Evolutionary conservation across 495 filamentous ascomycete species (phyloP).

Genomic region (Pseudomonodictys pantanalensis): DNA sequence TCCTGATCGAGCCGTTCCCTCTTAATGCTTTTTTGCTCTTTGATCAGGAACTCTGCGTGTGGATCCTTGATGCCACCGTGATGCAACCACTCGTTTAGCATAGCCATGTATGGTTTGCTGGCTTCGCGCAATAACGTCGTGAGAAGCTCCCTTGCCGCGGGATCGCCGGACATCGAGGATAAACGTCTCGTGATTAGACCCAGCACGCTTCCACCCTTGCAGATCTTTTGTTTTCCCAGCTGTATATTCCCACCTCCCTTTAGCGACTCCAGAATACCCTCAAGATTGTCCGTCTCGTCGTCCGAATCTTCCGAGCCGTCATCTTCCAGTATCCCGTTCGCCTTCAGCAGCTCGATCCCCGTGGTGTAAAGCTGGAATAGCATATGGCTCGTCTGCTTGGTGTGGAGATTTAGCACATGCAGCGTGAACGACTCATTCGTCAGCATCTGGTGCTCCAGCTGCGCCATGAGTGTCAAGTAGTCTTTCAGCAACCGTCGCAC

Average conservation of each 20-base stretch:
- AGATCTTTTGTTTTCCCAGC: constrained; percentile 84
- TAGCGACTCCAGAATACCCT: constrained; percentile 81
- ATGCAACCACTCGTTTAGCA: constrained; percentile 98
- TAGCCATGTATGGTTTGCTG: constrained; percentile 91
- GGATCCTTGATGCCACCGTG: constrained; percentile 94
- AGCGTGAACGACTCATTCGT: constrained; percentile 85
- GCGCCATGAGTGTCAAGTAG: constrained; percentile 86
- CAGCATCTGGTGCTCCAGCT: constrained; percentile 86
- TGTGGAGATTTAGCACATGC: constrained; percentile 88
- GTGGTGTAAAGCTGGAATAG: constrained; percentile 82
- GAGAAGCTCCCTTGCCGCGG: constrained; percentile 74
- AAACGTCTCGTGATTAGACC: constrained; percentile 79
- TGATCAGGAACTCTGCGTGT: constrained; percentile 89
- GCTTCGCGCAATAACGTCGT: constrained; percentile 81
- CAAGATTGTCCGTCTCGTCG: constrained; percentile 77
- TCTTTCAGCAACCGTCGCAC: constrained; percentile 89
- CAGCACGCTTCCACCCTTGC: constrained; percentile 88
- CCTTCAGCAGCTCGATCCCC: constrained; percentile 79
- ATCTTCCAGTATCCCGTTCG: constrained; percentile 83
- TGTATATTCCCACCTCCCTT: constrained; percentile 77
- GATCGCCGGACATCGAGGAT: constrained; percentile 87
- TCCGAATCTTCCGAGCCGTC: constrained; percentile 73
- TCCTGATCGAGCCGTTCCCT: constrained; percentile 89
- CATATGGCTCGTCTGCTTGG: constrained; percentile 83
- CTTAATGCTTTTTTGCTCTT: constrained; percentile 92